phyloP scores from a whole-genome alignment of 345 rosid genomes.

The Pistacia integerrima region DNA sequence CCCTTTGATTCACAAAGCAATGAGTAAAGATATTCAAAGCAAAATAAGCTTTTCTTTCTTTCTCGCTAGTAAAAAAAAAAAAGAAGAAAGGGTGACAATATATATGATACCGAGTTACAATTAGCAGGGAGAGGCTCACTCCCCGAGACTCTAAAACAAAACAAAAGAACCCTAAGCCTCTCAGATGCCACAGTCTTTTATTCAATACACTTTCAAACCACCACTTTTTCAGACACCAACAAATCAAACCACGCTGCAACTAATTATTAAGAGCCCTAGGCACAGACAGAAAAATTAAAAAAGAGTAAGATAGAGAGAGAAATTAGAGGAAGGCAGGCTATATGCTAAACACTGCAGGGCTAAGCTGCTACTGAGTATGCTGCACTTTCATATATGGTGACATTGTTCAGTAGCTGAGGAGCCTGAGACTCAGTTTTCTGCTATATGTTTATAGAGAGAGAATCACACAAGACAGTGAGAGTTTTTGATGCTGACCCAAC shows the following conservation, averaged over 20 bases:
- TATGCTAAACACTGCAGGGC: constrained; percentile 26
- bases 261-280: constrained; percentile 46
- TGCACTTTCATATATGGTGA: constrained; percentile 32
- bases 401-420: constrained; percentile 29
- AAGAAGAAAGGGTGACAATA: constrained; percentile 12
- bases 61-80: background rate
- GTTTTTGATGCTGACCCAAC: constrained; percentile 42
- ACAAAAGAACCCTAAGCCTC: constrained; percentile 33
- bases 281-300: background rate
- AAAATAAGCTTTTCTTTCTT: constrained; percentile 11
- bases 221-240: constrained; percentile 64
- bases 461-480: constrained; percentile 33
- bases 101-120: constrained; percentile 16
- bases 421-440: constrained; percentile 35
- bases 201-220: constrained; percentile 53
- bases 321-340: constrained; percentile 1
- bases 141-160: constrained; percentile 30
- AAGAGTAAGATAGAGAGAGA: constrained; percentile 3
- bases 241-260: constrained; percentile 49
- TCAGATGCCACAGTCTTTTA: constrained; percentile 31
- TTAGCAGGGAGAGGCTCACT: constrained; percentile 39
- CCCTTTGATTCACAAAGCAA: constrained; percentile 17
- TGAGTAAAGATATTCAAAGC: constrained; percentile 18
- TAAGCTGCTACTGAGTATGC: constrained; percentile 14
- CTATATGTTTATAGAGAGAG: constrained; percentile 21